Evolutionary conservation across 2,329 filamentous ascomycete genomes (phyloP), one percentile per base, ranked within the genome.

Genomic region (Fusarium austroafricanum): DNA sequence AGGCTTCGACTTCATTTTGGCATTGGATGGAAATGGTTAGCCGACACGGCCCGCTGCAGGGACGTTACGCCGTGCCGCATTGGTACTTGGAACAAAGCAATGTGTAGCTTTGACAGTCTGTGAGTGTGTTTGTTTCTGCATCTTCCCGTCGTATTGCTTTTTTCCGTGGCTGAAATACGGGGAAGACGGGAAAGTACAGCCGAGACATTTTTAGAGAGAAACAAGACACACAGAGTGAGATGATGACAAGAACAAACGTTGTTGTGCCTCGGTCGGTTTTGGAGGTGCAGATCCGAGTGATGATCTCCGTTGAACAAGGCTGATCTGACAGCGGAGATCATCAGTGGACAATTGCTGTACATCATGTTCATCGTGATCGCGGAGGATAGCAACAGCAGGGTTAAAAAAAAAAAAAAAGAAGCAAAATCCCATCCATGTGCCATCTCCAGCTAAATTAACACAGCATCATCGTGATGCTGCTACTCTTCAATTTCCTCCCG

Each of bases 1-100:
- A 47, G 21, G 31, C 31, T 33, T 35, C 26, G 26, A 9, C 9
- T 21, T 10, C 6, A n/a, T 14, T 20, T 47, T 29, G 31, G 14
- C 12, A 33, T 17, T 35, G 28, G 20, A 49, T 31, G 65, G 64
- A 67, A 67, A 68, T 45, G 43, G 61, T 54, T 68, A 70, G 57
- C 69, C 65, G 66, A 61, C 17, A 35, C 68, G 68, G 59, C 46
- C 68, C 67, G 68, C 66, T 72, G 71, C 71, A 73, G 53, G 60
- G 71, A 68, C 71, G 71, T 69, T 60, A 29, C 52, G 59, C 60
- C n/a, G 40, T 23, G 31, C 52, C 61, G 51, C 31, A 17, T 35
- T 35, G 33, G 29, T 31, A 10, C 29, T 31, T 31, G 7, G 14
- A 31, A 5, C 4, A 23, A 23, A 23, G 21, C 4, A 23, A 23